These are phyloP conservation scores for Zygosaccharomyces pseudobailii DNA, from an alignment of 1,139 yeast species.

Conservation along the genomic window DNA sequence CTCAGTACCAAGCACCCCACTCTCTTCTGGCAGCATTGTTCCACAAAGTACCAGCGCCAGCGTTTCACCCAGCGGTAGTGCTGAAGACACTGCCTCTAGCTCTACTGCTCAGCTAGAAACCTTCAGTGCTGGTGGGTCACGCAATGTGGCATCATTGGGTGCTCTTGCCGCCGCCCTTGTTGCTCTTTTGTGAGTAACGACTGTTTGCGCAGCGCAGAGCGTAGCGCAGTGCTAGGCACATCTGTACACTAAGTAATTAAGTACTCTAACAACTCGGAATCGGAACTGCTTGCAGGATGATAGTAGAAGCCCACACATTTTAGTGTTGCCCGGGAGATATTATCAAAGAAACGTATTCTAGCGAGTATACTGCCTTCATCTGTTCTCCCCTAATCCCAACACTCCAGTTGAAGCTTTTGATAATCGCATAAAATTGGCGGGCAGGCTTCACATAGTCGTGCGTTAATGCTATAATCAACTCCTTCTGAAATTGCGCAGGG, in stretches of 20 bases:
- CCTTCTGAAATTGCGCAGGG: too few species aligned
- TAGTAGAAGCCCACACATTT: neutral
- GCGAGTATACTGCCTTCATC: too few species aligned
- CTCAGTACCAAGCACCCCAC: neutral
- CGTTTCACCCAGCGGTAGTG: neutral
- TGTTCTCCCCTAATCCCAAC: too few species aligned
- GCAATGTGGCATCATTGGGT: constrained; percentile 14
- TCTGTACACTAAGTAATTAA: neutral
- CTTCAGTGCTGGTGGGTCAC: constrained; percentile 17
- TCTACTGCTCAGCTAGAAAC: constrained; percentile 11
- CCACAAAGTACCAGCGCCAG: too few species aligned
- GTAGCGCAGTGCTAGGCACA: neutral
- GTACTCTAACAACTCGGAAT: neutral
- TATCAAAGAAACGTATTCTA: too few species aligned
- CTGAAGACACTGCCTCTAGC: neutral
- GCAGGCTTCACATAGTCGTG: too few species aligned
- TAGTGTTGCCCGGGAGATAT: too few species aligned
- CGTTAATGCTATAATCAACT: too few species aligned
- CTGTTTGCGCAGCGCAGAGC: neutral
- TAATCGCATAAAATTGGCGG: too few species aligned
- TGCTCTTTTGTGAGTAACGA: constrained; percentile 17
- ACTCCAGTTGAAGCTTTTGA: too few species aligned
- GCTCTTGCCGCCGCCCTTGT: constrained; percentile 20
- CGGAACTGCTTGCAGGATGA: neutral
- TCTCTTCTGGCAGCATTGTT: neutral